Evolutionary conservation across 2,329 filamentous ascomycete genomes (phyloP).

Genomic region (Dothistroma septosporum): DNA sequence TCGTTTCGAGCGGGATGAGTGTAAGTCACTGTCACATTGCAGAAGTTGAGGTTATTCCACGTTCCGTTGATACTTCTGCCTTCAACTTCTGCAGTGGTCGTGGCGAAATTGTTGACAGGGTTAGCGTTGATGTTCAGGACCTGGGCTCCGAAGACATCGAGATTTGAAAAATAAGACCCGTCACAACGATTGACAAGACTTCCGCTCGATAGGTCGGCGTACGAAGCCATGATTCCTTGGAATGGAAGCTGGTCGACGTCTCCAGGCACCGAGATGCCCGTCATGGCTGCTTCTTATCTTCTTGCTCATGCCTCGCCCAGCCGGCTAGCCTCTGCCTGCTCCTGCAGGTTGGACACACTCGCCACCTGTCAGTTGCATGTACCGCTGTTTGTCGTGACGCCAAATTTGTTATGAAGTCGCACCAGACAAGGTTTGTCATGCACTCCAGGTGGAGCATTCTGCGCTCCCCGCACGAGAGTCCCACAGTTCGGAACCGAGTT

Average conservation of each 20-base stretch:
- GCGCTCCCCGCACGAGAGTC: background rate
- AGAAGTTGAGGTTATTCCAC: constrained; percentile 24
- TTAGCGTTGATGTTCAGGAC: background rate
- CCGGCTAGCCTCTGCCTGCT: background rate
- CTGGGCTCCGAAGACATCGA: constrained; percentile 5
- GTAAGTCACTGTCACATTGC: constrained; percentile 38
- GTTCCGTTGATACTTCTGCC: background rate
- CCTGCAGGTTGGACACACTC: background rate
- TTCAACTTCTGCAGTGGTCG: background rate
- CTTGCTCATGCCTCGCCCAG: background rate
- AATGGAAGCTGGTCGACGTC: background rate
- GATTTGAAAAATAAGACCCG: background rate
- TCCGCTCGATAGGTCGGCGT: background rate
- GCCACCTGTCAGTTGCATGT: background rate
- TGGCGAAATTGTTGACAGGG: background rate
- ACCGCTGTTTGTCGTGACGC: background rate
- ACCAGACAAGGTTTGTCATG: background rate
- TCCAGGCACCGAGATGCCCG: background rate
- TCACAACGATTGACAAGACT: background rate
- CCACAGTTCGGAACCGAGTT: background rate
- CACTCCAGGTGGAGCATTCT: background rate
- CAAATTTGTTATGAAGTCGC: background rate
- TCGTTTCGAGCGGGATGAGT: constrained; percentile 38
- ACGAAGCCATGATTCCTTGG: background rate
- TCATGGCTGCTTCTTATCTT: background rate